These are phyloP conservation scores for Ophiostoma perfectum DNA, from an alignment of 2,329 filamentous ascomycete genomes.

Conservation along the genomic window DNA sequence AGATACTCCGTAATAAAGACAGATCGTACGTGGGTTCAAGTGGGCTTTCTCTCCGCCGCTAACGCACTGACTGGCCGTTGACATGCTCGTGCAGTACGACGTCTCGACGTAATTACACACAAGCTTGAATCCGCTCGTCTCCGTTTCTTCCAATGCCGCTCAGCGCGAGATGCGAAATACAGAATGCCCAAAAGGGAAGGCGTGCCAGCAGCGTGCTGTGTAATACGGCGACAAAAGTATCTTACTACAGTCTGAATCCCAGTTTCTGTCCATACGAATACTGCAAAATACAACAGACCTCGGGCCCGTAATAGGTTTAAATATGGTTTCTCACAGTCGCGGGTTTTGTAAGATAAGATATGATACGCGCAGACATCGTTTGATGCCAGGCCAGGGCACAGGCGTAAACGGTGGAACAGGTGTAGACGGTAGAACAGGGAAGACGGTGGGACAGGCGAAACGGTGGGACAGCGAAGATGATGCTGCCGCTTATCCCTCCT, in stretches of 20 bases:
- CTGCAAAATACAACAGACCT: not conserved
- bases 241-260: not conserved
- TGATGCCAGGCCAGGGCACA: no score
- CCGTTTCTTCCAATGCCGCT: not conserved
- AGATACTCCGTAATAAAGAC: not conserved
- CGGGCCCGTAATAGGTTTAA: not conserved
- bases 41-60: not conserved
- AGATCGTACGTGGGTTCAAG: not conserved
- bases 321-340: not conserved
- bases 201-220: not conserved
- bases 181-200: not conserved
- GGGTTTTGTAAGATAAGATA: not conserved
- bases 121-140: not conserved
- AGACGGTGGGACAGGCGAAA: not conserved
- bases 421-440: not conserved
- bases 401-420: no score
- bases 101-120: no score
- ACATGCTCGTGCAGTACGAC: not conserved
- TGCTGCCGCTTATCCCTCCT: no score
- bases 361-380: no score
- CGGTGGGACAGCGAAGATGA: no score
- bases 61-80: not conserved
- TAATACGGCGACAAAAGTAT: not conserved
- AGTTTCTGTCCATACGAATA: not conserved
- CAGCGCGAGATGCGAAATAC: conserved; percentile 7